Percentiles rank a stretch among this genome's conserved stretches.
Evolutionary conservation across 2,329 filamentous ascomycete species (phyloP).

Genomic region (Fusarium camptoceras): DNA sequence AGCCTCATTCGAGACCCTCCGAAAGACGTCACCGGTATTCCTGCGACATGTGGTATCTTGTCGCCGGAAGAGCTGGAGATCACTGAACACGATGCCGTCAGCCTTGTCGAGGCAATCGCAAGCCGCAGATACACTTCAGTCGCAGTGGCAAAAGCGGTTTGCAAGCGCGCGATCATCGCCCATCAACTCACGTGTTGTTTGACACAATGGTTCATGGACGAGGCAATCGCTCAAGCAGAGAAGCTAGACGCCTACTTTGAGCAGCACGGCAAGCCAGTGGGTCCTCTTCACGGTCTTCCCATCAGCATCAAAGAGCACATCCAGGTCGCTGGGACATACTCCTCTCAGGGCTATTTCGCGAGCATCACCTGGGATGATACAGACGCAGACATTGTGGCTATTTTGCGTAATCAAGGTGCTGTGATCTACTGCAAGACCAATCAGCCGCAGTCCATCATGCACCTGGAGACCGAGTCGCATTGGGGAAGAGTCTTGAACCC

Average conservation of each 20-base stretch:
- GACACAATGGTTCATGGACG: conserved; percentile 38
- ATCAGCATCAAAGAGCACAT: conserved; percentile 41
- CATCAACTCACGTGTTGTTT: conserved; percentile 39
- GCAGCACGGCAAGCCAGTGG: not conserved
- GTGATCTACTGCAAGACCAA: conserved; percentile 77
- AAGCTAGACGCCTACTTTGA: conserved; percentile 27
- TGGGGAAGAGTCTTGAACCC: conserved; percentile 72
- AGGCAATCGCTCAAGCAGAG: conserved; percentile 22
- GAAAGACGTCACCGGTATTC: not conserved
- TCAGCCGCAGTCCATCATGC: conserved; percentile 62
- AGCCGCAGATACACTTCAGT: not conserved
- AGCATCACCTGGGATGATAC: conserved; percentile 21
- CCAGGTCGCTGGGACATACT: conserved; percentile 23
- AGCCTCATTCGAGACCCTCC: conserved; percentile 18
- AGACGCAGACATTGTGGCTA: conserved; percentile 58
- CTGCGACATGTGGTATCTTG: not conserved
- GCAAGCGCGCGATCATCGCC: conserved; percentile 31
- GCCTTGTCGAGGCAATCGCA: conserved; percentile 4
- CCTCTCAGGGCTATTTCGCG: conserved; percentile 19
- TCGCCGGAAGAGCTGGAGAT: conserved; percentile 1
- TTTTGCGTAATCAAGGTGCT: conserved; percentile 70
- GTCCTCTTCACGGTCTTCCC: conserved; percentile 33
- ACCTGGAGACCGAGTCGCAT: conserved; percentile 67
- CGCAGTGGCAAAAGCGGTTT: conserved; percentile 22
- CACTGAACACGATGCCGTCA: conserved; percentile 1